Evolutionary conservation across 2,329 filamentous ascomycete species (phyloP).

Genomic region (Aureobasidium melanogenum): DNA sequence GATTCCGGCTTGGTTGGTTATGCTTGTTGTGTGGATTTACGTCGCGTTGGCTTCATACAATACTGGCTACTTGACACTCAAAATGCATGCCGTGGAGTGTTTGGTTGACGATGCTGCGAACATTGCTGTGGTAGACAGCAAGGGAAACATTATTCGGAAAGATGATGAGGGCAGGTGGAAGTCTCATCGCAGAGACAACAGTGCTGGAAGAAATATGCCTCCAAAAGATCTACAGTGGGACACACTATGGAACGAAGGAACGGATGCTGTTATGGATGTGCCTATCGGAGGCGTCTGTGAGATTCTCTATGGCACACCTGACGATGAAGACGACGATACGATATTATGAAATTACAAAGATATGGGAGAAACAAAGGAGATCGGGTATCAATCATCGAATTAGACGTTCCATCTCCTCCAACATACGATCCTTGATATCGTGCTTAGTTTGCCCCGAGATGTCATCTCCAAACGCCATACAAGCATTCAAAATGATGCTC

Average conservation of each 20-base stretch:
- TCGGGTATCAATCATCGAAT: neutral
- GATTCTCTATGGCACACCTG: constrained; percentile 68
- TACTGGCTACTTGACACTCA: constrained; percentile 75
- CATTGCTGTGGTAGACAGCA: constrained; percentile 70
- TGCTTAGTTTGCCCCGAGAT: too few species aligned
- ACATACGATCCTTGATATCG: neutral
- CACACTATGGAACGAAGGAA: constrained; percentile 80
- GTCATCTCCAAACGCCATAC: neutral
- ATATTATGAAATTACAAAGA: neutral
- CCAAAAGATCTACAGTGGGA: constrained; percentile 57
- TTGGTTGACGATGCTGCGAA: constrained; percentile 85
- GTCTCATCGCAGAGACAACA: constrained; percentile 20
- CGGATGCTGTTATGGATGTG: constrained; percentile 95
- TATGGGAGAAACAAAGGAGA: neutral
- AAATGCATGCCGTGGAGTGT: constrained; percentile 71
- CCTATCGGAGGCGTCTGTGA: constrained; percentile 92
- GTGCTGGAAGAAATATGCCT: constrained; percentile 17
- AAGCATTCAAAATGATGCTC: neutral
- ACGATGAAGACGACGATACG: neutral
- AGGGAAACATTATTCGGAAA: constrained; percentile 46
- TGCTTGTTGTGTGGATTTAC: constrained; percentile 85
- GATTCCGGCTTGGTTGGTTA: constrained; percentile 81
- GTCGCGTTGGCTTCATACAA: constrained; percentile 88
- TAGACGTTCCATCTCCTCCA: neutral
- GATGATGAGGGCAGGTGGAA: constrained; percentile 15